Base-by-base conservation (phyloP, 2,329 filamentous ascomycete species). In the Venturia carpophila region DNA sequence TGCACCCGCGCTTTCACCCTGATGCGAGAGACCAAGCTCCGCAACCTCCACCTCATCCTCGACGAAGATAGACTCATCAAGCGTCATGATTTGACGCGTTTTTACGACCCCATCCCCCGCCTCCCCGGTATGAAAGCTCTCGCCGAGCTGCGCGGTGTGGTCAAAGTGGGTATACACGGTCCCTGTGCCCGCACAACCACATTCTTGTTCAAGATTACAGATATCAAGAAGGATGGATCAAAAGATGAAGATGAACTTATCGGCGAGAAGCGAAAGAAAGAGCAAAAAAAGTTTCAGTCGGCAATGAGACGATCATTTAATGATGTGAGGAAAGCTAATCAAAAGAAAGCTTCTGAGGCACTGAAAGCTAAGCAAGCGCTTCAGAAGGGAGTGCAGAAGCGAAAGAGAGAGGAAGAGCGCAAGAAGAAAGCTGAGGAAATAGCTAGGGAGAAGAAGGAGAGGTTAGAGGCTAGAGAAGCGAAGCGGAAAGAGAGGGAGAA, bases 91-190 rank as follows among this genome's bases (percentile, higher is more conserved):
- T 15, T 61, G 11, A 27, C 42, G 7, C 61, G 43, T 19, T 63
- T 21, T 13, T 3, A 1, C 2, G 45, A 52, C 5, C 60, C 39
- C 10, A 52, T 63, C 43, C 27, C 34, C 9, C 30, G 42, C 3
- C 24, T 63, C 15, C 61, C 61, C 5, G 61, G 61, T n/a, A 52
- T 63, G 30, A 52, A 34, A 37, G n/a, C 15, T 10, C 61, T 63
- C 7, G 61, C 13, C 43, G 45, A 63, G n/a, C 17, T 63, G 15
- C 42, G 42, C 24, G 61, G 61, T 24, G 6, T 63, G 10, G 34
- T 7, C 7, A 19, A 19, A 19, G 43, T 63, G 9, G 11, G 19
- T 15, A 17, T 63, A 11, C 3, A 63, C 0, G 61, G 61, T 4
- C 39, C 39, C 13, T 15, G n/a, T 10, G 13, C n/a, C 3, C 11